Evolutionary conservation across 257 asterid genomes (phyloP), one percentile per base, ranked within the genome.

Genomic region (Scutellaria galericulata): DNA sequence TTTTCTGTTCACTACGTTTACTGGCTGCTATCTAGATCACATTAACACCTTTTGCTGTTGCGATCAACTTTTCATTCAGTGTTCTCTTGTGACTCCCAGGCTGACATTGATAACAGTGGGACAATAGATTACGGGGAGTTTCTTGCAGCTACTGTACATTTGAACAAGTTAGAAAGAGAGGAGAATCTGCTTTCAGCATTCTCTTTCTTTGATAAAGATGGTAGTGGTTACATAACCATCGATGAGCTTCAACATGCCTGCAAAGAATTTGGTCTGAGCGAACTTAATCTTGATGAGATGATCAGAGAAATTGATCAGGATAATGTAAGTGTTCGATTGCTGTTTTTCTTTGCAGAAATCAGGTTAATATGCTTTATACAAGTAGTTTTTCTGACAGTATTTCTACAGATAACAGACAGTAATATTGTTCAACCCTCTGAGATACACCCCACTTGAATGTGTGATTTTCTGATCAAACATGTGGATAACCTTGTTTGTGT

Each of bases 191-290:
- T 87, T 50, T 87, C 97, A 5, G 98, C 97, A 64, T 93, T 93
- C 80, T 79, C 96, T 14, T 93, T 85, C 88, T 93, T 93, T 44
- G 98, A 93, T 75, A 93, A 85, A 66, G 97, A 91, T 75, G 92
- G 96, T 3, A 93, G 98, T 76, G 98, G 98, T 68, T 93, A 90
- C 82, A 93, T 93, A 71, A 91, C 98, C 69, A 87, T 91, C 4
- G 96, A 91, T 44, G 97, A 93, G 85, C 94, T 93, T 85, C 95
- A 91, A 85, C 96, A 91, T 75, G 97, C 97, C 65, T 93, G 97
- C 88, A 82, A 89, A 73, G 96, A 93, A 40, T 88, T 93, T 63
- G 98, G 98, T 57, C 80, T 93, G 48, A 83, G 95, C 7, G 98
- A 91, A 61, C 86, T 87, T 37, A 70, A 93, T 79, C 96, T 93